These are phyloP conservation scores for Fusarium algeriense DNA, from an alignment of 2,329 filamentous ascomycete genomes.

Conservation along the genomic window DNA sequence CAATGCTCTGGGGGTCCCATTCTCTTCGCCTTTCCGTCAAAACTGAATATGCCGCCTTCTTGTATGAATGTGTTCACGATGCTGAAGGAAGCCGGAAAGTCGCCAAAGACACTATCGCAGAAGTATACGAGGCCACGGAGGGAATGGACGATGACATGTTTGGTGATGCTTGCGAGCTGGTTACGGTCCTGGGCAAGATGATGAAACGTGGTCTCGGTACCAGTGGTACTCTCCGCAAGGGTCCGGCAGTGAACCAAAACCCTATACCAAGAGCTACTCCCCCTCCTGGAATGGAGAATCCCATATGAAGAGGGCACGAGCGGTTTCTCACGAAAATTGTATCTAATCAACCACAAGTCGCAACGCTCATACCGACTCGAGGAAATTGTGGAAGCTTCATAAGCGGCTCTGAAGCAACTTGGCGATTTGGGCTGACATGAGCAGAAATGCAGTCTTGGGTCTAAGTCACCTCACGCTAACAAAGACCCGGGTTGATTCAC, in stretches of 20 bases:
- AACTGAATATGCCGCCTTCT: slow-evolving; percentile 90
- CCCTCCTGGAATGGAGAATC: slow-evolving; percentile 58
- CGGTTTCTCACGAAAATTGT: slow-evolving; percentile 11
- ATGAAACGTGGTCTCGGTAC: slow-evolving; percentile 77
- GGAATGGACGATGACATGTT: slow-evolving; percentile 97
- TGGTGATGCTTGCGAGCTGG: slow-evolving; percentile 88
- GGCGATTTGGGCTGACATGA: slow-evolving; percentile 9
- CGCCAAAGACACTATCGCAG: slow-evolving; percentile 85
- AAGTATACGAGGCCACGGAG: slow-evolving; percentile 91
- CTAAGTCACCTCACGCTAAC: slow-evolving; percentile 15
- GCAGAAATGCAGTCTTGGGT: not conserved
- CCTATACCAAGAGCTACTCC: slow-evolving; percentile 40
- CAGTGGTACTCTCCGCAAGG: slow-evolving; percentile 52
- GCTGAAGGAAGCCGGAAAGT: slow-evolving; percentile 79
- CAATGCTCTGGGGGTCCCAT: slow-evolving; percentile 85
- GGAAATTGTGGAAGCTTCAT: not conserved
- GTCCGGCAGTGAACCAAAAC: slow-evolving; percentile 39
- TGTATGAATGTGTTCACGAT: slow-evolving; percentile 93
- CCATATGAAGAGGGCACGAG: slow-evolving; percentile 50
- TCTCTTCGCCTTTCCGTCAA: slow-evolving; percentile 90
- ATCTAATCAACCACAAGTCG: slow-evolving; percentile 1
- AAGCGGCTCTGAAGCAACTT: not conserved
- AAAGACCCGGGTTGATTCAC: slow-evolving; percentile 26
- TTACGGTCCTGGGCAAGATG: slow-evolving; percentile 88
- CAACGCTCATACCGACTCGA: not conserved